Percentiles rank a stretch among this genome's conserved stretches.
Evolutionary conservation across 345 rosid species (phyloP).

Genomic region (Rhodomyrtus tomentosa): DNA sequence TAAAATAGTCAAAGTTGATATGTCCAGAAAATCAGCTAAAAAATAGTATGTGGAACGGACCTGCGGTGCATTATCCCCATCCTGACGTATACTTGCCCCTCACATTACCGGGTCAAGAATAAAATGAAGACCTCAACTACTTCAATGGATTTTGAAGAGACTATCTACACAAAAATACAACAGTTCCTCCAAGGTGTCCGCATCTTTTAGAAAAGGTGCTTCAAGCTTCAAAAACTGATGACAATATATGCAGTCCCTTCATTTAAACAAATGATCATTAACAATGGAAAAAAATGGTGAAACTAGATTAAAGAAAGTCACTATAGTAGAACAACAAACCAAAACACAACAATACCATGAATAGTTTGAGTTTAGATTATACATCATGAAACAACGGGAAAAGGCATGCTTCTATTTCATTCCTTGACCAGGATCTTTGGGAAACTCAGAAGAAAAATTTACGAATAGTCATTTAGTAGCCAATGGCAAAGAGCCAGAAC

Average conservation of each 20-base stretch:
- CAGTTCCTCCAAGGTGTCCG: background rate
- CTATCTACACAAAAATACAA: background rate
- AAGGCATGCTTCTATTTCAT: background rate
- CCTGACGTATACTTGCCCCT: background rate
- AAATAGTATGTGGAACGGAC: slow-evolving; percentile 12
- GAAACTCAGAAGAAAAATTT: background rate
- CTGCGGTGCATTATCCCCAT: slow-evolving; percentile 65
- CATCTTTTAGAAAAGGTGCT: background rate
- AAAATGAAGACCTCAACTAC: slow-evolving; percentile 2
- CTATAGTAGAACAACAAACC: background rate
- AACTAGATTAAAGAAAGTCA: background rate
- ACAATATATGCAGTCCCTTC: background rate
- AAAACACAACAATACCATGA: background rate
- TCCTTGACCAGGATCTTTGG: background rate
- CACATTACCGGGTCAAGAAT: slow-evolving; percentile 9
- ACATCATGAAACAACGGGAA: background rate
- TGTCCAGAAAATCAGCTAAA: background rate
- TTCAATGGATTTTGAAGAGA: slow-evolving; percentile 13
- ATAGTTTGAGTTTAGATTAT: background rate
- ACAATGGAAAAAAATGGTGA: background rate
- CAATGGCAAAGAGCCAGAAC: background rate
- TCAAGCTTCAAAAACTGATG: slow-evolving; percentile 2
- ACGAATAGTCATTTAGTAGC: background rate
- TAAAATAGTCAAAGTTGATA: background rate
- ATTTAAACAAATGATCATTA: background rate